phyloP scores from a whole-genome alignment of 257 asterid genomes.

The Handroanthus guayacan region DNA sequence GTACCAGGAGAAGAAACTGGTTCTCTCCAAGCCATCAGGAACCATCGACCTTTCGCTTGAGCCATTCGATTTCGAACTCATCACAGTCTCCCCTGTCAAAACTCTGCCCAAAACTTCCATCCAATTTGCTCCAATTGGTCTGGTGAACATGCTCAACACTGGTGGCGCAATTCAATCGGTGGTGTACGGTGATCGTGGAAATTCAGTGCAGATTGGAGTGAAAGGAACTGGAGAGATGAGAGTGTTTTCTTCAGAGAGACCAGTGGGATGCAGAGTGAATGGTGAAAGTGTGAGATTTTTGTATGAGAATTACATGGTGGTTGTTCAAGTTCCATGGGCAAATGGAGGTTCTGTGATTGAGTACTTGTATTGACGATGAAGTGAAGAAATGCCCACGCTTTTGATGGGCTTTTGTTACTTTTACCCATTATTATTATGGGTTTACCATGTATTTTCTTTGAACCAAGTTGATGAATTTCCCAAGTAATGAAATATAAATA shows the following conservation, averaged over 20 bases:
- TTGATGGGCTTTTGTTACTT: constrained; percentile 6
- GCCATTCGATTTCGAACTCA: constrained; percentile 72
- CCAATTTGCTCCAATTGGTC: constrained; percentile 72
- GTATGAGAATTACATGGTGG: constrained; percentile 60
- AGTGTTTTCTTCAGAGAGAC: constrained; percentile 65
- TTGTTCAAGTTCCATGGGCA: constrained; percentile 64
- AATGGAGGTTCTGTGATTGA: constrained; percentile 54
- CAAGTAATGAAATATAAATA: constrained; percentile 43
- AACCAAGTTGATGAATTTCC: constrained; percentile 38
- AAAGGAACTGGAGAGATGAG: constrained; percentile 83
- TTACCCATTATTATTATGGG: neutral
- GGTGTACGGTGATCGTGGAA: constrained; percentile 36
- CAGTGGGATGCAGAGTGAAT: constrained; percentile 54
- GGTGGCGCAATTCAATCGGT: constrained; percentile 69
- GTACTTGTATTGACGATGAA: constrained; percentile 55
- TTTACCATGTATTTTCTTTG: constrained; percentile 35
- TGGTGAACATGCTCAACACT: constrained; percentile 73
- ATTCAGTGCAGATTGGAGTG: constrained; percentile 55
- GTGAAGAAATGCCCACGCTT: constrained; percentile 11
- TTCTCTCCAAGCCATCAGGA: constrained; percentile 53
- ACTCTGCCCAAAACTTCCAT: constrained; percentile 33
- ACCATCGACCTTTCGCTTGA: constrained; percentile 54
- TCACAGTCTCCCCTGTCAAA: constrained; percentile 59
- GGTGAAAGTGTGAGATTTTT: constrained; percentile 49
- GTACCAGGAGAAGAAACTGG: constrained; percentile 52